Evolutionary conservation across 352 stramenopile genomes (phyloP), one percentile per base, ranked within the genome.

Genomic region (Globisporangium acanthophoron): DNA sequence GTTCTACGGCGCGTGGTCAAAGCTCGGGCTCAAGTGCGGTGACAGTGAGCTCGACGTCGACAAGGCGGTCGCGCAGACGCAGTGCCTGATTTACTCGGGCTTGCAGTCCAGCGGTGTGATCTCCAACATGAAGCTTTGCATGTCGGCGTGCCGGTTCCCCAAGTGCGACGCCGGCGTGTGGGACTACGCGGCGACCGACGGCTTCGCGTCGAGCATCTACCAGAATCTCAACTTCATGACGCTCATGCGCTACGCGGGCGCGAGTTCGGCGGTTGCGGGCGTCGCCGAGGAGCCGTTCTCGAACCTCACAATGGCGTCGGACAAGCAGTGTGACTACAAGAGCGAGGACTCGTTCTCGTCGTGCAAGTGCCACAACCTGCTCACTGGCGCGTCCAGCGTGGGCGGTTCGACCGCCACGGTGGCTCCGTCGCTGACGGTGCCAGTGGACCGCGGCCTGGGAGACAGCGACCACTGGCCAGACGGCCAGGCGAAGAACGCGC

Each of bases 131-230:
- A 71, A 76, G 24, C 73, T 83, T 12, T 94, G 85, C 55, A 73
- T 94, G 66, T 92, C 82, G 15, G 71, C 87, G n/a, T 94, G 85
- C 46, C 73, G 76, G 48, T 91, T 94, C 65, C 85, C 85, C 21
- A 82, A 73, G 13, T 94, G 85, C 55, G 61, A 55, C 31, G 82
- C 90, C 43, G 79, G 75, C 52, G 72, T 61, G 61, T 94, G 85
- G 85, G 85, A 92, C 62, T 94, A 94, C 67, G 55, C 67, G 46
- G 66, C 80, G 3, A 59, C 69, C 20, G 78, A 91, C 51, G 85
- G 85, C 5, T 64, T 94, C 52, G 73, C 67, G 50, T 92, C 82
- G 37, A 57, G 74, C 1, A 69, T 94, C 35, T 94, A 94, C 64
- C 59, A 71, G 3, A 64, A 75, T 45, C 59, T 94, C 51, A 76